A percentile compares a stretch with the other conserved stretches of the same genome.
These are phyloP conservation scores for Barnettozyma vustinii DNA, from an alignment of 805 yeast species.

Conservation along the genomic window DNA sequence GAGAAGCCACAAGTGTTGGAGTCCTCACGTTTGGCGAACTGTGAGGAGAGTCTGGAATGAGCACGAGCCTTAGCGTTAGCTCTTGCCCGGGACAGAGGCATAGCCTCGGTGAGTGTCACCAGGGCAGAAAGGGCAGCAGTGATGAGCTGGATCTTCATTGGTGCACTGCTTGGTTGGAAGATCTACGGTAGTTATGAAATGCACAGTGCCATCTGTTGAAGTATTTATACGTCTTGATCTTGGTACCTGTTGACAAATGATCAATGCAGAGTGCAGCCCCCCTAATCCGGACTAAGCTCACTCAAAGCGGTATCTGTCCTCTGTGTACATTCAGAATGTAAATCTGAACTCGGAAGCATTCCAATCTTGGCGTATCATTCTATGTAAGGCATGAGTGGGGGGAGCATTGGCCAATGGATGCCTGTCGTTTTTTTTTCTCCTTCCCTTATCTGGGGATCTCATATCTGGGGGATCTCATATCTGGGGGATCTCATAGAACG, in stretches of 20 bases:
- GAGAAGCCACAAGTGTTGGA: slow-evolving; percentile 4
- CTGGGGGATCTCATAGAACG: too few species aligned
- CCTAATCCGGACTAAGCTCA: too few species aligned
- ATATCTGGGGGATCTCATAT: too few species aligned
- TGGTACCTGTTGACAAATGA: not conserved
- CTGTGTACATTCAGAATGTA: too few species aligned
- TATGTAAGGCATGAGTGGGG: too few species aligned
- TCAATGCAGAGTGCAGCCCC: not conserved
- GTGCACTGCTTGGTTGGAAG: not conserved
- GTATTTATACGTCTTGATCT: not conserved
- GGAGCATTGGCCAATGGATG: not conserved
- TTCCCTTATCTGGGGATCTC: too few species aligned
- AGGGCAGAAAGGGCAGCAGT: not conserved
- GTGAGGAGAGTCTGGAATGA: not conserved
- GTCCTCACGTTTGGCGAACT: not conserved
- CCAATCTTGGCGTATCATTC: not conserved
- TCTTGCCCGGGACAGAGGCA: slow-evolving; percentile 2
- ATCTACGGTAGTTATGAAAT: too few species aligned
- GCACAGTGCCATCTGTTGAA: not conserved
- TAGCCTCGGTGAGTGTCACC: not conserved
- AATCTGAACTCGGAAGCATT: too few species aligned
- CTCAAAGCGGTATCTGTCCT: too few species aligned
- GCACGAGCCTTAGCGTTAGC: not conserved
- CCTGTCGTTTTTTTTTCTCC: not conserved
- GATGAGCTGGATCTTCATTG: not conserved